phyloP scores from a whole-genome alignment of 2,329 filamentous ascomycete genomes.

The Lasiodiplodia gonubiensis region DNA sequence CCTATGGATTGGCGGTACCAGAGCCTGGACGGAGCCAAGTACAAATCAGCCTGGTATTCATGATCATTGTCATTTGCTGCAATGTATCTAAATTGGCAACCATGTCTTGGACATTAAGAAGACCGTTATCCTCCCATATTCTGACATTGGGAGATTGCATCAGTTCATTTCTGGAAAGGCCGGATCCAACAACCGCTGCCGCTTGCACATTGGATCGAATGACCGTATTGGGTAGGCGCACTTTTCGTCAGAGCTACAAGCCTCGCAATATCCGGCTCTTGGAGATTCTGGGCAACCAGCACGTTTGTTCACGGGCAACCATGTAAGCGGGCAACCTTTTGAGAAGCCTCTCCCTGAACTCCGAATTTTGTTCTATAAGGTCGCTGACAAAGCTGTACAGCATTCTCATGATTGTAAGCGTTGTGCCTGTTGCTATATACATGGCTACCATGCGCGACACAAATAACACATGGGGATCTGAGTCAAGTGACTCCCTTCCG shows the following conservation, averaged over 20 bases:
- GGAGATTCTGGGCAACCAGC: too few relatives aligned
- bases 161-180: neutral
- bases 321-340: too few relatives aligned
- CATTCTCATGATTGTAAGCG: too few relatives aligned
- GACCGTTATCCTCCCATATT: neutral
- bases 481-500: neutral
- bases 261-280: neutral
- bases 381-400: too few relatives aligned
- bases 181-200: neutral
- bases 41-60: neutral
- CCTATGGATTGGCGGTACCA: neutral
- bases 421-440: too few relatives aligned
- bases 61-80: neutral
- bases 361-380: too few relatives aligned
- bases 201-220: neutral
- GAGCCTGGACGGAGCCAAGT: neutral
- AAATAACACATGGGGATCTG: neutral
- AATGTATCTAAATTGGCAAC: neutral
- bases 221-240: rapidly evolving
- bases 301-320: too few relatives aligned
- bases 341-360: too few relatives aligned
- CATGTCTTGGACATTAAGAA: neutral
- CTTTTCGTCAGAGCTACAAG: neutral
- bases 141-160: neutral
- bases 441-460: too few relatives aligned